Evolutionary conservation across 1,284 basidiomycete genomes (phyloP), one percentile per base, ranked within the genome.

Genomic region (Inonotus hispidus): DNA sequence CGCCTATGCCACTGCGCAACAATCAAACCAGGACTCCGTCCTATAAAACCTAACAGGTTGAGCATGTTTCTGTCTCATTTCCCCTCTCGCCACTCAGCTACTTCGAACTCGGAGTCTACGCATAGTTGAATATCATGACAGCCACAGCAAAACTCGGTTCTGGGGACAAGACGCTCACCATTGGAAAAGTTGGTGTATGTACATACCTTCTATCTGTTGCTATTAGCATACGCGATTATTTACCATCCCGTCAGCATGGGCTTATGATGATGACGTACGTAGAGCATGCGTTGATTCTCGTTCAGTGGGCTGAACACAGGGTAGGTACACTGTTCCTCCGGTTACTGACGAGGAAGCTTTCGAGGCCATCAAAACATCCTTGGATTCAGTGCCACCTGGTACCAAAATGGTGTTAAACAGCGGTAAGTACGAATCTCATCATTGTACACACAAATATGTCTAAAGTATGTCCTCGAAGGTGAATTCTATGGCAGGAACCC

Each of bases 341-440:
- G 71, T 76, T 1, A 69, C 81, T 0, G 83, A 88, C 52, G 79
- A 83, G 57, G 73, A 80, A 23, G 79, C 79, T 10, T 87, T 89
- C 63, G 80, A 78, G 45, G 75, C 82, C 3, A 85, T 90, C 75
- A 85, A 82, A 68, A 81, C 85, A 2, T 81, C 81, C 7, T 74
- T 89, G 46, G 79, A 83, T 29, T 78, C 81, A 0, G 72, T 79
- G 21, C 79, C 79, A 6, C 62, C 72, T 0, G 77, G 75, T 25
- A 68, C 76, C 45, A 85, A 80, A 68, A 75, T 77, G 73, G 62
- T 81, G 50, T 59, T 82, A 55, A 80, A 81, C 60, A 78, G 75
- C 66, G 78, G 81, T 78, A 63, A 8, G 76, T 55, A 2, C 19
- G 16, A 32, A 32, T 4, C 32, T 32, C 32, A 8, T 58, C 19